These are phyloP conservation scores for Vigna mungo DNA, from an alignment of 306 rosid genomes.

Conservation along the genomic window DNA sequence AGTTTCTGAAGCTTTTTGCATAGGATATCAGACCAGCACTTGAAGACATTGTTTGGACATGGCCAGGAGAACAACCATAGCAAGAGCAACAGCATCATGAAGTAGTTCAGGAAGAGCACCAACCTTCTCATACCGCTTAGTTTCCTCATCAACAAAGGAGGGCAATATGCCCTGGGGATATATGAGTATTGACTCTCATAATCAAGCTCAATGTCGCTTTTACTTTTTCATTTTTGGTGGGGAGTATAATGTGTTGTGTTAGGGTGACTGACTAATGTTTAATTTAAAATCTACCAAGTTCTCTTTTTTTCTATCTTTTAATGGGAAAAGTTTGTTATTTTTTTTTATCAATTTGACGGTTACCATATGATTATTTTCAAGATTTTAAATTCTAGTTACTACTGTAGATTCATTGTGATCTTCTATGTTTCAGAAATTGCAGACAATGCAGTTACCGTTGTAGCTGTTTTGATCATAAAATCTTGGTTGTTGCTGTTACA, in stretches of 20 bases:
- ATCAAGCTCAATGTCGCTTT: neutral
- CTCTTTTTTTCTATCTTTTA: neutral
- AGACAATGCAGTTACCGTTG: neutral
- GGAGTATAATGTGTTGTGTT: neutral
- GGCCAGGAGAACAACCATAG: conserved; percentile 82
- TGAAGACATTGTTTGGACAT: conserved; percentile 85
- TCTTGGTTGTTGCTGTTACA: neutral
- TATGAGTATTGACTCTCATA: neutral
- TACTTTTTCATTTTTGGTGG: neutral
- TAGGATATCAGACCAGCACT: conserved; percentile 84
- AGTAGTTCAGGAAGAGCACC: conserved; percentile 45
- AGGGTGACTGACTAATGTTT: neutral
- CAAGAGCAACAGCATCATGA: conserved; percentile 36
- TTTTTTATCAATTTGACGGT: neutral
- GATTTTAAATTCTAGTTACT: neutral
- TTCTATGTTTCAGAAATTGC: neutral
- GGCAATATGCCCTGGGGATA: neutral
- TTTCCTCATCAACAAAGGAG: conserved; percentile 1
- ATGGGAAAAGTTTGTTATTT: neutral
- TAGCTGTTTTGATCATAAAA: neutral
- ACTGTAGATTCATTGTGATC: neutral
- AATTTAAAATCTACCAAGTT: neutral
- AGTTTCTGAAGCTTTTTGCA: conserved; percentile 71
- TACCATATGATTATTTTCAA: neutral
- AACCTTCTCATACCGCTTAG: conserved; percentile 38